These are phyloP conservation scores for Leptodermis oblonga DNA, from an alignment of 257 asterid species.

Conservation along the genomic window DNA sequence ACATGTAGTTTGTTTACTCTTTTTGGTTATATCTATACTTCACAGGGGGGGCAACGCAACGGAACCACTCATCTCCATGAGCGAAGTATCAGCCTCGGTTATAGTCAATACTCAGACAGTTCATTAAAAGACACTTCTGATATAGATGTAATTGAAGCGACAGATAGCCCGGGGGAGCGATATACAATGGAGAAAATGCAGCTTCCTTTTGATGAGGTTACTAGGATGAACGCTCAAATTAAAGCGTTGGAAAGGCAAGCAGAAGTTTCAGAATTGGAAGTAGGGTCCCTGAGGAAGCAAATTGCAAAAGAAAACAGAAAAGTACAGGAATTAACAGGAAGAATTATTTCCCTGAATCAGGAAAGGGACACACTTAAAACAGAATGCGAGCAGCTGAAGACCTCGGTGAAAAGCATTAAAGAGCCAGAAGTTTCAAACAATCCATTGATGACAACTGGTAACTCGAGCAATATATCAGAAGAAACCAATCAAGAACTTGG, in stretches of 20 bases:
- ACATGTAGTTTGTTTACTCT: not conserved
- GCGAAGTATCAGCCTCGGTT: conserved; percentile 39
- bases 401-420: conserved; percentile 27
- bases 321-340: conserved; percentile 61
- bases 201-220: conserved; percentile 27
- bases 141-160: conserved; percentile 21
- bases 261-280: conserved; percentile 76
- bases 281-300: conserved; percentile 75
- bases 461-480: conserved; percentile 35
- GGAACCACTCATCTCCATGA: conserved; percentile 30
- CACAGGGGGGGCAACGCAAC: conserved; percentile 51
- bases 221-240: conserved; percentile 37
- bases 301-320: conserved; percentile 56
- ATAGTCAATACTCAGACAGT: conserved; percentile 32
- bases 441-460: conserved; percentile 28
- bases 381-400: conserved; percentile 57
- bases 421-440: conserved; percentile 32
- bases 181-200: conserved; percentile 25
- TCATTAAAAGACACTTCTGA: conserved; percentile 27
- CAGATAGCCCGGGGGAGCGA: conserved; percentile 21
- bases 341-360: conserved; percentile 45
- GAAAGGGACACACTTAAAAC: conserved; percentile 59
- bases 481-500: conserved; percentile 54
- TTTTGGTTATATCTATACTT: conserved; percentile 3
- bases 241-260: conserved; percentile 55